Evolutionary conservation across 345 rosid genomes (phyloP).

Genomic region (Carallia brachiata): DNA sequence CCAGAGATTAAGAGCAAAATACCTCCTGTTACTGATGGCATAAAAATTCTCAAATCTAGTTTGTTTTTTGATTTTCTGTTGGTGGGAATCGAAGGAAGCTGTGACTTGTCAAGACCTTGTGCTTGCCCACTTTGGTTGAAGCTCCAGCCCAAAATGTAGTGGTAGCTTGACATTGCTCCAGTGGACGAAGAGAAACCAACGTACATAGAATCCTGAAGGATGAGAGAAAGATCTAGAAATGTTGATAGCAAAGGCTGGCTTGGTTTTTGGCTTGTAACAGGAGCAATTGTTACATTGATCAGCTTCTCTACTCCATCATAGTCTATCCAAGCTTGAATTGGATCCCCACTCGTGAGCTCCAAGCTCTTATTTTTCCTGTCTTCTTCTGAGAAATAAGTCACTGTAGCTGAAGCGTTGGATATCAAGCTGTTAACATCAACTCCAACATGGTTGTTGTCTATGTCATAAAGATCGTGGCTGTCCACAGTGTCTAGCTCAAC

Average conservation of each 20-base stretch:
- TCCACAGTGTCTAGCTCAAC: conserved; percentile 13
- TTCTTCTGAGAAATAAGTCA: background rate
- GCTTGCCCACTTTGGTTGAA: conserved; percentile 14
- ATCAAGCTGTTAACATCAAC: conserved; percentile 7
- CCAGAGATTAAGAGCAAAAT: background rate
- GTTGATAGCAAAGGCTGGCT: conserved; percentile 16
- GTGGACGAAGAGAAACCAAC: conserved; percentile 25
- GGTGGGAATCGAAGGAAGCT: conserved; percentile 4
- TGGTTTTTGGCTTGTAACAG: conserved; percentile 5
- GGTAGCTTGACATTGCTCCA: conserved; percentile 11
- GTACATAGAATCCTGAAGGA: conserved; percentile 11
- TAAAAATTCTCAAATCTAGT: background rate
- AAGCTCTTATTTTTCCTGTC: conserved; percentile 4
- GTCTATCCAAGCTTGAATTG: conserved; percentile 19
- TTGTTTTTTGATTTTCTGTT: background rate
- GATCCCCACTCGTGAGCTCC: conserved; percentile 18
- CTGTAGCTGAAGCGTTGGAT: conserved; percentile 9
- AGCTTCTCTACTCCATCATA: conserved; percentile 8
- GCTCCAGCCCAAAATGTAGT: conserved; percentile 28
- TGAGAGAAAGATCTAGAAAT: background rate
- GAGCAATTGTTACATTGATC: conserved; percentile 20
- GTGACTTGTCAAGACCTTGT: background rate
- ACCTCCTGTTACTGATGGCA: background rate
- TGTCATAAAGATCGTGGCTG: conserved; percentile 10
- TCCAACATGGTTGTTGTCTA: conserved; percentile 20